Conservation (phyloP, 108 stramenopile species). For the Fragilaria radians region DNA sequence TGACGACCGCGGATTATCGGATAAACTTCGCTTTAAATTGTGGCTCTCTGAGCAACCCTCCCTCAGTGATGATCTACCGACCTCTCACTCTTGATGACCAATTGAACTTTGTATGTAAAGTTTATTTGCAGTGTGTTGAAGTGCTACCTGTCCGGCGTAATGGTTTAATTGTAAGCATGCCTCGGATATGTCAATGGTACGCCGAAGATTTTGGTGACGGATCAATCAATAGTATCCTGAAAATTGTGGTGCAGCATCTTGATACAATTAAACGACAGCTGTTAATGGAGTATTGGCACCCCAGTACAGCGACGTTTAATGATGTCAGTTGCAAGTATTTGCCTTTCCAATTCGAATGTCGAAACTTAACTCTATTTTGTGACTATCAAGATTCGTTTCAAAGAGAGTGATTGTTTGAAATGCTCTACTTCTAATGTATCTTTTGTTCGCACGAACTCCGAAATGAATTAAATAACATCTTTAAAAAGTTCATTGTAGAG, state of each 20-base stretch:
- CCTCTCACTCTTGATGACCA: constrained; percentile 22
- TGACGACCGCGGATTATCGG: constrained; percentile 40
- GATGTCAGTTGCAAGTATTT: constrained; percentile 23
- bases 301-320: constrained; percentile 10
- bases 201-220: constrained; percentile 37
- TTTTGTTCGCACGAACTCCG: too few relatives aligned
- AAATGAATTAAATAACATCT: too few relatives aligned
- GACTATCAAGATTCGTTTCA: too few relatives aligned
- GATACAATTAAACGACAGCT: constrained; percentile 9
- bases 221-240: constrained; percentile 16
- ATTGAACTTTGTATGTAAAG: constrained; percentile 15
- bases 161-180: constrained; percentile 17
- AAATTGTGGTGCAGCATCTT: constrained; percentile 18
- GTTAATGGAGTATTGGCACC: constrained; percentile 9
- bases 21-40: constrained; percentile 66
- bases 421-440: too few relatives aligned
- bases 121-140: constrained; percentile 12
- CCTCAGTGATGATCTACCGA: constrained; percentile 23
- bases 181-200: constrained; percentile 44
- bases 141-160: constrained; percentile 9
- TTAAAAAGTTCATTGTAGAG: too few relatives aligned
- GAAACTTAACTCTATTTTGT: constrained; percentile 17
- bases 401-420: too few relatives aligned
- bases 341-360: constrained; percentile 30
- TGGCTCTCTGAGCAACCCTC: constrained; percentile 54